Base-by-base conservation (phyloP, 2,329 filamentous ascomycete species). In the Trichoderma lentiforme region DNA sequence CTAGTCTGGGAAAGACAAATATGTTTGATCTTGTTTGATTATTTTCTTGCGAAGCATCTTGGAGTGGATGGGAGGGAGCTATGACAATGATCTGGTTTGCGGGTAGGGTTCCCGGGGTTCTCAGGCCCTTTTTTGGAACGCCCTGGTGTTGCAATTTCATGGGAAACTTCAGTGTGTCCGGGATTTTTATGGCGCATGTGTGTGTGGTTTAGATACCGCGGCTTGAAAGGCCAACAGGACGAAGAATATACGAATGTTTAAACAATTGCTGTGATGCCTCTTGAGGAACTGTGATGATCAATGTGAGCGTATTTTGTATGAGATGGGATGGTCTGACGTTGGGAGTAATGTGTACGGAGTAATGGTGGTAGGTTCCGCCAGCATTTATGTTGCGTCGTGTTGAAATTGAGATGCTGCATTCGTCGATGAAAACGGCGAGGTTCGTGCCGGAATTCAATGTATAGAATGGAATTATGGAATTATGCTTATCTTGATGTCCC, bases 181-280 rank as follows among this genome's bases (percentile, higher is more conserved):
- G 75, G 80, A 21, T 68, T 58, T 36, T 67, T 77, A 76, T 73
- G 78, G 80, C 76, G 78, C 77, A 72, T 64, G 65, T 79, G 76
- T 77, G 76, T 77, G 76, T 73, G 76, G 75, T 77, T 79, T 75
- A 75, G 75, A 80, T 75, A 74, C 74, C 74, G 77, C 76, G 76
- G 78, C 78, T 75, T 75, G 71, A 74, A 73, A 77, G 73, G 73
- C 74, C 77, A 74, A 77, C 77, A 74, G 78, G 76, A 81, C 77
- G 79, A 80, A 80, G 79, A 82, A 82, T 81, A 82, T 75, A 82
- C 78, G 80, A 82, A 75, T 74, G 74, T 79, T 80, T 79, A 73
- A 68, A 69, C n/a, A 53, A 57, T 24, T n/a, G 26, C 15, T 2
- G n/a, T 9, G 43, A 6, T 21, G n/a, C 43, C 43, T 21, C 7